Percentiles rank a stretch among this genome's conserved stretches.
Conservation (phyloP, 108 stramenopile species). For the Skeletonema tropicum region DNA sequence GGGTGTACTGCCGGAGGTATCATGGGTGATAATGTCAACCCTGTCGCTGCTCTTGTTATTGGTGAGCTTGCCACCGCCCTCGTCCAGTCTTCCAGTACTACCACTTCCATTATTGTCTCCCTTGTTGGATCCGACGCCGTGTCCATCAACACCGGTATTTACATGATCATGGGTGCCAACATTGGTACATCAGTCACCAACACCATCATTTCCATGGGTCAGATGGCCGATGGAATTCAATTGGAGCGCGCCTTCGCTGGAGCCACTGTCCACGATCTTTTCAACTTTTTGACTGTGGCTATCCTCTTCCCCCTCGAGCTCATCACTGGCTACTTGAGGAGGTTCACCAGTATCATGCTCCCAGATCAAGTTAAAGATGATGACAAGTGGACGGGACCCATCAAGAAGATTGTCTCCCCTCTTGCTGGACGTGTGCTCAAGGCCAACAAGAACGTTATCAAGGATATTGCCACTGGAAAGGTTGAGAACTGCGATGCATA, state of each 20-base stretch:
- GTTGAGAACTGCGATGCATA: slow-evolving; percentile 54
- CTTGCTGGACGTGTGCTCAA: slow-evolving; percentile 68
- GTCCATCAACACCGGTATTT: slow-evolving; percentile 69
- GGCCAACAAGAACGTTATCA: slow-evolving; percentile 79
- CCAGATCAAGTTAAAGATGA: slow-evolving; percentile 48
- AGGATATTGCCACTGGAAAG: slow-evolving; percentile 61
- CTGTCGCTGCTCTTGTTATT: slow-evolving; percentile 83
- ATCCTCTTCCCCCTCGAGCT: slow-evolving; percentile 82
- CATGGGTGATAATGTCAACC: slow-evolving; percentile 83
- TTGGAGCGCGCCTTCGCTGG: slow-evolving; percentile 90
- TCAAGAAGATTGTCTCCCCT: slow-evolving; percentile 77
- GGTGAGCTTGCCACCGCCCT: slow-evolving; percentile 87
- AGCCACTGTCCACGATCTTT: slow-evolving; percentile 92
- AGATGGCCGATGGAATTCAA: slow-evolving; percentile 85
- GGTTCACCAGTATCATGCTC: slow-evolving; percentile 72
- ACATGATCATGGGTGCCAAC: slow-evolving; percentile 93
- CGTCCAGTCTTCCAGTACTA: slow-evolving; percentile 87
- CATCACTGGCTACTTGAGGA: slow-evolving; percentile 60
- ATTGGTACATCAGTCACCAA: slow-evolving; percentile 78
- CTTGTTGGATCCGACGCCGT: slow-evolving; percentile 75
- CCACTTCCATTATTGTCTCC: slow-evolving; percentile 90
- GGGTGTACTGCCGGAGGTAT: slow-evolving; percentile 82
- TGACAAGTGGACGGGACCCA: slow-evolving; percentile 77
- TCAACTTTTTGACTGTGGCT: slow-evolving; percentile 74
- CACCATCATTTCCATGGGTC: slow-evolving; percentile 88